phyloP scores from a whole-genome alignment of 495 filamentous ascomycete species.

The Glarea lozoyensis region DNA sequence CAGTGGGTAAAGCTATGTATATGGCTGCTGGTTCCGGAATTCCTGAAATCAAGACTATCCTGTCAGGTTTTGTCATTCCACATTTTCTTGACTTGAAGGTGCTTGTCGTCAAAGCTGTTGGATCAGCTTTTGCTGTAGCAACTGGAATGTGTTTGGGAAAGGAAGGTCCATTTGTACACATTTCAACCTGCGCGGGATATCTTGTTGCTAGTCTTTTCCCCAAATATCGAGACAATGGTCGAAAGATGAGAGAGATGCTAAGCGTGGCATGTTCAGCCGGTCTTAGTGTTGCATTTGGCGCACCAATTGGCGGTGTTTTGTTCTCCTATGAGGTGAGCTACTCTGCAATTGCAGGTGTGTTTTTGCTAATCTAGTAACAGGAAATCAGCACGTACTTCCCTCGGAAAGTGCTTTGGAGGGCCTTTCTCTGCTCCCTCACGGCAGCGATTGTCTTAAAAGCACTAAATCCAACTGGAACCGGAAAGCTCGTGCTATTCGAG shows the following conservation, averaged over 20 bases:
- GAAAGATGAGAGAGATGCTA: constrained; percentile 45
- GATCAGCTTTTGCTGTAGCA: constrained; percentile 44
- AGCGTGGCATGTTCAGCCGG: constrained; percentile 46
- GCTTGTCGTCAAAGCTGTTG: constrained; percentile 46
- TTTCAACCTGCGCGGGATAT: constrained; percentile 47
- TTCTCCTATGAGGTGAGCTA: constrained; percentile 41
- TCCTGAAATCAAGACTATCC: constrained; percentile 51
- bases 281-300: constrained; percentile 49
- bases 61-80: constrained; percentile 49
- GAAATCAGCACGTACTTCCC: constrained; percentile 49
- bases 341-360: not conserved
- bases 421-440: constrained; percentile 47
- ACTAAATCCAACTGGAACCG: constrained; percentile 49
- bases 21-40: constrained; percentile 49
- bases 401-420: constrained; percentile 45
- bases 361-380: constrained; percentile 14
- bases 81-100: constrained; percentile 46
- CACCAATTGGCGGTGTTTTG: constrained; percentile 49
- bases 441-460: constrained; percentile 44
- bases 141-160: constrained; percentile 52
- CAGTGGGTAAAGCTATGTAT: constrained; percentile 42
- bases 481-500: constrained; percentile 50
- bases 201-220: constrained; percentile 41
- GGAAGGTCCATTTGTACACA: constrained; percentile 54
- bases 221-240: constrained; percentile 42